These are phyloP conservation scores for Heliocybe sulcata DNA, from an alignment of 1,284 basidiomycete genomes.

Conservation along the genomic window DNA sequence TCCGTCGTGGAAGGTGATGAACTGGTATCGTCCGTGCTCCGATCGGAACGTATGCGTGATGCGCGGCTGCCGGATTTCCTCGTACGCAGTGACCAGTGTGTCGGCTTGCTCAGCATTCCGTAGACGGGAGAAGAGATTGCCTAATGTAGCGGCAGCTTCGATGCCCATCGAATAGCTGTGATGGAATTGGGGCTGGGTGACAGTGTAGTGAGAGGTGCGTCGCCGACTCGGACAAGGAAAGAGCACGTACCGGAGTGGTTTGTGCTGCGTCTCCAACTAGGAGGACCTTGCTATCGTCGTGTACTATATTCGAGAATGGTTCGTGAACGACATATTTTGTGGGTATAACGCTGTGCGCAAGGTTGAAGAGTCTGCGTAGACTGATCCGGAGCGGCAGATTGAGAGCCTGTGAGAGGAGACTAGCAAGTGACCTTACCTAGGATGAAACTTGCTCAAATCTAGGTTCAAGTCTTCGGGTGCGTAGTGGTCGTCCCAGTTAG, in stretches of 20 bases:
- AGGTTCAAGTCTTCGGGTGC: background rate
- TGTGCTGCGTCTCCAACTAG: background rate
- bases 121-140: slow-evolving; percentile 18
- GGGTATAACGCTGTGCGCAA: background rate
- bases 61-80: slow-evolving; percentile 18
- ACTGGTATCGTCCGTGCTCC: slow-evolving; percentile 11
- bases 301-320: slow-evolving; percentile 9
- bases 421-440: background rate
- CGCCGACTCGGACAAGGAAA: background rate
- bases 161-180: slow-evolving; percentile 18
- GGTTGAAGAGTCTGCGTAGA: background rate
- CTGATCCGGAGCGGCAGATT: background rate
- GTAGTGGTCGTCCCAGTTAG: background rate
- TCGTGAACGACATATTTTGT: background rate
- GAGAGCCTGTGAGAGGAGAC: background rate
- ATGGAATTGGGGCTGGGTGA: slow-evolving; percentile 15
- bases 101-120: slow-evolving; percentile 12
- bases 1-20: slow-evolving; percentile 11
- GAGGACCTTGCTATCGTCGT: background rate
- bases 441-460: background rate
- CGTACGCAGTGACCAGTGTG: slow-evolving; percentile 16
- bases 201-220: too few relatives aligned
- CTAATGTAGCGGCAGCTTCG: slow-evolving; percentile 21
- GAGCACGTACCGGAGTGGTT: background rate
- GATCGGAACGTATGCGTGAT: slow-evolving; percentile 8